These are phyloP conservation scores for Hysterium pulicare DNA, from an alignment of 2,329 filamentous ascomycete genomes.

Conservation along the genomic window DNA sequence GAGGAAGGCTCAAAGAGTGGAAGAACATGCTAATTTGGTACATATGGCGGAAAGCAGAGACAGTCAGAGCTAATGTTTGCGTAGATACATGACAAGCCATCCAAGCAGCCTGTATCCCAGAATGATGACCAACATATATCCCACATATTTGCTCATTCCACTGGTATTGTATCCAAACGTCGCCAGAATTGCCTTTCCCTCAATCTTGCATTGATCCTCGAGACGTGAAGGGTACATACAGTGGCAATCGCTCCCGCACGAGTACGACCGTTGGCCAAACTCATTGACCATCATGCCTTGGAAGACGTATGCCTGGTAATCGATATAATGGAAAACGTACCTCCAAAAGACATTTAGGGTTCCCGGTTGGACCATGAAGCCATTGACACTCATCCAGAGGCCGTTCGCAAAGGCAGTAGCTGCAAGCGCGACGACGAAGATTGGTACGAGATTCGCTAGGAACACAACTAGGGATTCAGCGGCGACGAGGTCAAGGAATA, in stretches of 20 bases:
- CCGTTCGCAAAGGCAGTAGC: slow-evolving; percentile 83
- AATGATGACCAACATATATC: slow-evolving; percentile 75
- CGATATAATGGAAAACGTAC: slow-evolving; percentile 85
- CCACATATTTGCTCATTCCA: slow-evolving; percentile 65
- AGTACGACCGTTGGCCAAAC: slow-evolving; percentile 64
- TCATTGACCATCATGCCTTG: slow-evolving; percentile 94
- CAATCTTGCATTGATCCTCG: slow-evolving; percentile 63
- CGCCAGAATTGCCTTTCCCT: slow-evolving; percentile 66
- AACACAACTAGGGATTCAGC: slow-evolving; percentile 81
- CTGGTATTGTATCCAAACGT: slow-evolving; percentile 67
- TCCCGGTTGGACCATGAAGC: slow-evolving; percentile 72
- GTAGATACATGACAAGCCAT: slow-evolving; percentile 57
- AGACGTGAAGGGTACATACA: slow-evolving; percentile 70
- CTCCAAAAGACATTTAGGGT: slow-evolving; percentile 80
- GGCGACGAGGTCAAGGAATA: slow-evolving; percentile 79
- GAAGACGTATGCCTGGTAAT: slow-evolving; percentile 84
- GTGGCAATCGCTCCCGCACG: slow-evolving; percentile 56
- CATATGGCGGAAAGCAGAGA: too few relatives aligned
- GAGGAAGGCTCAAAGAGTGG: too few relatives aligned
- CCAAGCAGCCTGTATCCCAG: slow-evolving; percentile 67
- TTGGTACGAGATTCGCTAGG: slow-evolving; percentile 67
- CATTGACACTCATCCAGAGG: slow-evolving; percentile 82
- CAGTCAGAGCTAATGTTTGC: slow-evolving; percentile 5
- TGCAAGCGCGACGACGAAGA: slow-evolving; percentile 76
- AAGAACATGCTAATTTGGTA: too few relatives aligned